A percentile compares a stretch with the other conserved stretches of the same genome.
Evolutionary conservation across 1,284 basidiomycete genomes (phyloP).

Genomic region (Trichosporon sp.): DNA sequence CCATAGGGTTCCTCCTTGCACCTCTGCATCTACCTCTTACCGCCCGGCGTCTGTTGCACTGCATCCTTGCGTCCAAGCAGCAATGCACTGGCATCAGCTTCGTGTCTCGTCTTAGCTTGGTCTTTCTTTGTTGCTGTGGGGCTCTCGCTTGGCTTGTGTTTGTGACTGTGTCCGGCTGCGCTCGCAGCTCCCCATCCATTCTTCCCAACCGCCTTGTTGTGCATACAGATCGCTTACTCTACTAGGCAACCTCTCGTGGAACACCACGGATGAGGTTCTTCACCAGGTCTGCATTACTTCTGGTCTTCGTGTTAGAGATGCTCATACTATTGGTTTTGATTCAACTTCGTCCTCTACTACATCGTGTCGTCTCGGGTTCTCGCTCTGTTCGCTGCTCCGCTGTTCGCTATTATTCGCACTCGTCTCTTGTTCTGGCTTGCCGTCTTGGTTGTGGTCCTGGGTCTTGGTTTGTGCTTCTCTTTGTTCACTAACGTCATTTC

Average conservation of each 20-base stretch:
- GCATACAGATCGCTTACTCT: slow-evolving; percentile 2
- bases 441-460: neutral
- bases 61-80: neutral
- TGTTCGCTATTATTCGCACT: neutral
- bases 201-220: neutral
- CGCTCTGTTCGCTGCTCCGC: neutral
- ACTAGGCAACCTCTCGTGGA: slow-evolving; percentile 58
- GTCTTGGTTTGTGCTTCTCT: neutral
- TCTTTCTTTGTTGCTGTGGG: neutral
- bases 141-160: neutral
- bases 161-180: slow-evolving; percentile 1
- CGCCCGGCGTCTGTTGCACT: neutral
- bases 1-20: neutral
- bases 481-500: neutral
- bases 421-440: slow-evolving; percentile 8
- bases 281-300: slow-evolving; percentile 60
- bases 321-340: slow-evolving; percentile 52
- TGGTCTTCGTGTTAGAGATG: slow-evolving; percentile 65
- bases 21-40: neutral
- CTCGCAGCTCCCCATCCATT: neutral
- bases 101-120: neutral
- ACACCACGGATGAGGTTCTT: slow-evolving; percentile 85
- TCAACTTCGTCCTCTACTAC: slow-evolving; percentile 13
- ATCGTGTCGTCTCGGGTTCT: slow-evolving; percentile 14
- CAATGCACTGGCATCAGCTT: neutral